Percentiles rank a stretch among this genome's conserved stretches.
Conservation (phyloP, 2,329 filamentous ascomycete species). For the Colletotrichum plurivorum region DNA sequence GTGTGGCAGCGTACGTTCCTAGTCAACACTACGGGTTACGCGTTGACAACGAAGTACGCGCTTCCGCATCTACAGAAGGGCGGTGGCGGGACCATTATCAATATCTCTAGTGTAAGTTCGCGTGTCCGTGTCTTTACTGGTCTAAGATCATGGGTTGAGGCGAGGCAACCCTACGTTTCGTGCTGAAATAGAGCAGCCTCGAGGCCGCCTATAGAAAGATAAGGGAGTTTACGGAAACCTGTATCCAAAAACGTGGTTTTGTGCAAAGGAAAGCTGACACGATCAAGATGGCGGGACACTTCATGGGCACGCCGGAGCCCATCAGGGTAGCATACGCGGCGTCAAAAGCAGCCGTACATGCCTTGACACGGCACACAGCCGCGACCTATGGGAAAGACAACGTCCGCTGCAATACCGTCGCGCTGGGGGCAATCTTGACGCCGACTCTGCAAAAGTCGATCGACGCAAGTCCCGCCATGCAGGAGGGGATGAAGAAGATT, state of each 20-base stretch:
- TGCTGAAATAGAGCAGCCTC: too few species aligned
- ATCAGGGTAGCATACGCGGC: constrained; percentile 20
- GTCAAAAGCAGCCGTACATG: constrained; percentile 21
- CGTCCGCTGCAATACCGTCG: constrained; percentile 21
- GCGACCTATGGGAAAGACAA: constrained; percentile 19
- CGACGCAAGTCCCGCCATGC: constrained; percentile 18
- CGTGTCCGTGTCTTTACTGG: background rate
- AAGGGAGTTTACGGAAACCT: too few species aligned
- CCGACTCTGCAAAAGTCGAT: constrained; percentile 13
- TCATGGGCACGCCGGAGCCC: constrained; percentile 18
- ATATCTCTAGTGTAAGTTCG: constrained; percentile 21
- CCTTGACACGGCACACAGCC: constrained; percentile 24
- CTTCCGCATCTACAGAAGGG: constrained; percentile 10
- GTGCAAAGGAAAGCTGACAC: background rate
- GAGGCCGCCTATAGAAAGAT: too few species aligned
- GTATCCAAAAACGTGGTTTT: too few species aligned
- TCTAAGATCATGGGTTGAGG: too few species aligned
- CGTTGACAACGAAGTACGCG: constrained; percentile 25
- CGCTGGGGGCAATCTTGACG: constrained; percentile 12
- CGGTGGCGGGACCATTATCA: constrained; percentile 22
- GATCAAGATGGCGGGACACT: constrained; percentile 21
- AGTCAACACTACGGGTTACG: constrained; percentile 25
- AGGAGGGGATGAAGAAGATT: constrained; percentile 7
- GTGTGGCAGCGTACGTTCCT: constrained; percentile 21
- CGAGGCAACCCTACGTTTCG: too few species aligned